Evolutionary conservation across 2,329 filamentous ascomycete species (phyloP).

Genomic region (Metarhizium guizhouense): DNA sequence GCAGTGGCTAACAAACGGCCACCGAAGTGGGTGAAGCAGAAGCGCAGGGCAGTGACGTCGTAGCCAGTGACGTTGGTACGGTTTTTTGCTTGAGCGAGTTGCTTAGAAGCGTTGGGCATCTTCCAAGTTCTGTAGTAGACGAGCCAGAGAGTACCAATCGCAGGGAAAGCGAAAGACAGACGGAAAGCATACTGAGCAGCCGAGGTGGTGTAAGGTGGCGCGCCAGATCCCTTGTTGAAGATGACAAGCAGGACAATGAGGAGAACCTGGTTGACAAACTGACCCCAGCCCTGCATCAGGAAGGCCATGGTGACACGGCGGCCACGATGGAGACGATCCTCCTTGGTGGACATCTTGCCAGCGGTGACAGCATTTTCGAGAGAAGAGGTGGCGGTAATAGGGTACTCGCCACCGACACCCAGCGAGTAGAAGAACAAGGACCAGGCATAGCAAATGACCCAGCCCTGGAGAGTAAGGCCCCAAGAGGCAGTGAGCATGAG

Average conservation of each 20-base stretch:
- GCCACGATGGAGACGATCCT: conserved; percentile 90
- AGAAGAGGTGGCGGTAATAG: conserved; percentile 90
- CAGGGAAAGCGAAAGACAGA: conserved; percentile 84
- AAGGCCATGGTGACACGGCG: conserved; percentile 94
- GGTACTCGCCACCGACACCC: conserved; percentile 79
- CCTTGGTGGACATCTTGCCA: conserved; percentile 79
- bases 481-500: conserved; percentile 87
- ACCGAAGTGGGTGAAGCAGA: conserved; percentile 77
- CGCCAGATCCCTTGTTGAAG: conserved; percentile 70
- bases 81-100: conserved; percentile 75
- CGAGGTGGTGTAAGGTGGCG: conserved; percentile 68
- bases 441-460: conserved; percentile 96
- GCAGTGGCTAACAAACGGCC: conserved; percentile 80
- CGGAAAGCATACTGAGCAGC: conserved; percentile 86
- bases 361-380: conserved; percentile 87
- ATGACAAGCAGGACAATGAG: conserved; percentile 80
- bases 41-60: conserved; percentile 71
- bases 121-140: conserved; percentile 94
- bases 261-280: conserved; percentile 86
- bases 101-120: conserved; percentile 82
- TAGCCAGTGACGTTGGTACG: conserved; percentile 85
- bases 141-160: conserved; percentile 85
- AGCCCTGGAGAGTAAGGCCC: conserved; percentile 80
- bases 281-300: conserved; percentile 97
- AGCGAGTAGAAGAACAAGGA: conserved; percentile 71